Evolutionary conservation across 768 basidiomycete species (phyloP).

Genomic region (Auriculariales sp.): DNA sequence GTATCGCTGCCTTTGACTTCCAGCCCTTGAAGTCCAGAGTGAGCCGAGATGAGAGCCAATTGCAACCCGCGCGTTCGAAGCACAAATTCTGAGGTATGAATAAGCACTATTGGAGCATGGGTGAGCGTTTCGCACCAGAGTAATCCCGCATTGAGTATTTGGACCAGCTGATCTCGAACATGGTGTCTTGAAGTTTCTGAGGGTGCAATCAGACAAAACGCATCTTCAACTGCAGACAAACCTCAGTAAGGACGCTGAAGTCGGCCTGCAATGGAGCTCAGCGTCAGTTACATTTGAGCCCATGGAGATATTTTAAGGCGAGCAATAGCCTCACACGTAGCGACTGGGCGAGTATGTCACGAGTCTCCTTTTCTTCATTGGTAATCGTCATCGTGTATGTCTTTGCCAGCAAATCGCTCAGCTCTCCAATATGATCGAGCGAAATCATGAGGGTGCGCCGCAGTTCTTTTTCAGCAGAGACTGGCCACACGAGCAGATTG

Average conservation of each 20-base stretch:
- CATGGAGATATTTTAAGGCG: background rate
- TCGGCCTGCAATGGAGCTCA: conserved; percentile 13
- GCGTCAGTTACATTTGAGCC: background rate
- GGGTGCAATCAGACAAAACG: too few relatives aligned
- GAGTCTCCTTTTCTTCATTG: conserved; percentile 12
- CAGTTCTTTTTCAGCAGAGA: conserved; percentile 14
- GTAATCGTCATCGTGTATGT: conserved; percentile 13
- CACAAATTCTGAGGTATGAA: conserved; percentile 3
- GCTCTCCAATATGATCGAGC: conserved; percentile 13
- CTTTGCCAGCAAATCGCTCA: conserved; percentile 5
- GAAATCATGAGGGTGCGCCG: conserved; percentile 13
- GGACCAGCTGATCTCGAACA: conserved; percentile 17
- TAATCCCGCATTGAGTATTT: conserved; percentile 11
- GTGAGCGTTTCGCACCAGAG: conserved; percentile 2
- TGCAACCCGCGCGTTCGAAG: conserved; percentile 10
- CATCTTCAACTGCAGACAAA: too few relatives aligned
- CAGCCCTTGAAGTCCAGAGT: conserved; percentile 8
- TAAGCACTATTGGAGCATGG: too few relatives aligned
- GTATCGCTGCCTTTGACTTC: conserved; percentile 9
- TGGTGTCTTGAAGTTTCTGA: conserved; percentile 13
- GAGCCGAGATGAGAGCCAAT: conserved; percentile 10
- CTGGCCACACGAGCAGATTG: conserved; percentile 14
- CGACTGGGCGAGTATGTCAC: conserved; percentile 13
- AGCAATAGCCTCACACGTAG: conserved; percentile 9
- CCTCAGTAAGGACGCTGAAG: conserved; percentile 12